Evolutionary conservation across 352 stramenopile species (phyloP).

Genomic region (Peronospora farinosa): DNA sequence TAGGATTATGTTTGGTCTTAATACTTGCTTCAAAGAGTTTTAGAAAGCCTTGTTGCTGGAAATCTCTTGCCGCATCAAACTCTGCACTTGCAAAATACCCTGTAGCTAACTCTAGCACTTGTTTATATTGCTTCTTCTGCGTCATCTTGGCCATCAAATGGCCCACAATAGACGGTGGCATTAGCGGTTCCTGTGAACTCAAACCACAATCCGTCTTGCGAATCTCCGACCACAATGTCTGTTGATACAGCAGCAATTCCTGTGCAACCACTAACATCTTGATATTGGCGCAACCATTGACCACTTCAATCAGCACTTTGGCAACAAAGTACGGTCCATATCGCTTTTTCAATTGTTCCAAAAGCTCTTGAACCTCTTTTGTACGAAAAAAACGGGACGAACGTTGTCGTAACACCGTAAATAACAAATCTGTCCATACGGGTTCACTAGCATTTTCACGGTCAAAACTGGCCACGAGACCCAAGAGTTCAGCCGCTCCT

Average conservation of each 20-base stretch:
- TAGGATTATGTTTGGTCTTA: slow-evolving; percentile 14
- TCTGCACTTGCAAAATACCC: slow-evolving; percentile 33
- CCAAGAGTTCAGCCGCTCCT: slow-evolving; percentile 44
- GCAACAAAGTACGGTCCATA: slow-evolving; percentile 45
- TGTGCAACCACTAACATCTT: slow-evolving; percentile 46
- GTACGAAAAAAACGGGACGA: slow-evolving; percentile 23
- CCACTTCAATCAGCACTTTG: slow-evolving; percentile 36
- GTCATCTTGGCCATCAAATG: slow-evolving; percentile 49
- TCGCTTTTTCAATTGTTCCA: slow-evolving; percentile 28
- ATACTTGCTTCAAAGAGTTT: slow-evolving; percentile 37
- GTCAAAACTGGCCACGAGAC: slow-evolving; percentile 38
- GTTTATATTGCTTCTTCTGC: slow-evolving; percentile 21
- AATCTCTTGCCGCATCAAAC: slow-evolving; percentile 27
- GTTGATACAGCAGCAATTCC: slow-evolving; percentile 49
- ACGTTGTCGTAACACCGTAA: slow-evolving; percentile 56
- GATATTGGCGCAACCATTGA: slow-evolving; percentile 65
- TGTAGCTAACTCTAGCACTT: slow-evolving; percentile 31
- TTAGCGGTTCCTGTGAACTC: slow-evolving; percentile 13
- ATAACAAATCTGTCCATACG: slow-evolving; percentile 70
- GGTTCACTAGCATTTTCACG: slow-evolving; percentile 44
- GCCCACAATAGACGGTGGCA: slow-evolving; percentile 45
- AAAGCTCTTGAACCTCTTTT: slow-evolving; percentile 31
- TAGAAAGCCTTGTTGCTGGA: slow-evolving; percentile 64
- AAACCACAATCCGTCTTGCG: slow-evolving; percentile 1
- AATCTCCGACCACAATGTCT: slow-evolving; percentile 22